Conservation (phyloP, 2,329 filamentous ascomycete species). For the Ceratocystis ficicola region DNA sequence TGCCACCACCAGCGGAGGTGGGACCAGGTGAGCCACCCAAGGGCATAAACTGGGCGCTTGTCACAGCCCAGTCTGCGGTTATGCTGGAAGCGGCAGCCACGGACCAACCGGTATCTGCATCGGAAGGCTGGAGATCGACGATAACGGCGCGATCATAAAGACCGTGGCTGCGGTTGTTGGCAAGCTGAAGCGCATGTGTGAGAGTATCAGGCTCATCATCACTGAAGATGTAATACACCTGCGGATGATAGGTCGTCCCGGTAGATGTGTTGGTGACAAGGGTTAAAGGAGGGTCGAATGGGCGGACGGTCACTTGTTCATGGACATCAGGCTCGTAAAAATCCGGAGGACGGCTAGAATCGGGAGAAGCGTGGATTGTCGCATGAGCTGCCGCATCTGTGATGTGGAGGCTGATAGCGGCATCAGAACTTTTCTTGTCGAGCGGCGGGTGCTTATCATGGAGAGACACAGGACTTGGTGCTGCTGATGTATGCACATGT, state of each 20-base stretch:
- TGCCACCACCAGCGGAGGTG: constrained; percentile 39
- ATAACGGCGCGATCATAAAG: constrained; percentile 39
- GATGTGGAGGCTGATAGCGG: background rate
- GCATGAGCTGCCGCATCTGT: background rate
- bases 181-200: constrained; percentile 43
- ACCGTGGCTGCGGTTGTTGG: constrained; percentile 24
- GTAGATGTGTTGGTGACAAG: constrained; percentile 66
- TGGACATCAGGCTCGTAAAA: background rate
- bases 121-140: constrained; percentile 40
- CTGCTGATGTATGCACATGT: background rate
- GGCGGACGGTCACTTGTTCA: constrained; percentile 3
- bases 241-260: constrained; percentile 60
- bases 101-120: constrained; percentile 33
- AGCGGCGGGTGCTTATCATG: background rate
- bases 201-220: constrained; percentile 78
- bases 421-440: background rate
- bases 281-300: constrained; percentile 48
- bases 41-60: constrained; percentile 35
- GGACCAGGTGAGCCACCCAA: constrained; percentile 31
- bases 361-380: constrained; percentile 1
- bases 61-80: constrained; percentile 57
- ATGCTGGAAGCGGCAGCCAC: constrained; percentile 62
- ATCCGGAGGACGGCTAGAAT: background rate
- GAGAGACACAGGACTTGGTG: background rate
- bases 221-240: constrained; percentile 84